Evolutionary conservation across 352 stramenopile species (phyloP).

Genomic region (Phytophthora melonis): DNA sequence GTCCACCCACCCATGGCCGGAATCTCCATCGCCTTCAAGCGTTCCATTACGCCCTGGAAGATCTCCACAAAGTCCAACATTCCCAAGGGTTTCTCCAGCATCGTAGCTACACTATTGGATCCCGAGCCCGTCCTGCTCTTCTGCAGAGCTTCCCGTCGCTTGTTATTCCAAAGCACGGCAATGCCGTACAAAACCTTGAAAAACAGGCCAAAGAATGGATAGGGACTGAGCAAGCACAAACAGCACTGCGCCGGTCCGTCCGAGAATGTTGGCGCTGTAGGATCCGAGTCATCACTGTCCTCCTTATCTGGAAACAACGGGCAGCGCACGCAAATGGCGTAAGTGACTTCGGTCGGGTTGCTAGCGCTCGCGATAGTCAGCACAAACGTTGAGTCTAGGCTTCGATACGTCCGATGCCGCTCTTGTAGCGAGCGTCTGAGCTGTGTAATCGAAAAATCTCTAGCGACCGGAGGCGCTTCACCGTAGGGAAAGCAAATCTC

Average conservation of each 20-base stretch:
- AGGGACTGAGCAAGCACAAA: conserved; percentile 77
- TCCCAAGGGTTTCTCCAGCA: conserved; percentile 43
- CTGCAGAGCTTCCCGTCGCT: conserved; percentile 43
- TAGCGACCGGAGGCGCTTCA: conserved; percentile 46
- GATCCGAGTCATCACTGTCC: conserved; percentile 18
- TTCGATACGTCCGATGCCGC: conserved; percentile 72
- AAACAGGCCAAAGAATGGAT: conserved; percentile 88
- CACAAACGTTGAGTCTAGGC: conserved; percentile 75
- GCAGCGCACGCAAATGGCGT: conserved; percentile 75
- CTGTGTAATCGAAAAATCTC: conserved; percentile 64
- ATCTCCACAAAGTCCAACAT: conserved; percentile 70
- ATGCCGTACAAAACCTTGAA: conserved; percentile 87
- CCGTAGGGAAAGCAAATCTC: conserved; percentile 86
- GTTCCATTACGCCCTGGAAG: conserved; percentile 71
- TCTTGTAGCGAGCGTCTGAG: conserved; percentile 73
- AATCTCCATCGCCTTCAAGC: conserved; percentile 67
- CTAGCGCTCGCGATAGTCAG: conserved; percentile 66
- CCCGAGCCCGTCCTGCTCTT: conserved; percentile 4
- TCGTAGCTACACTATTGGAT: conserved; percentile 20
- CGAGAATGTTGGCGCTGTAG: background rate
- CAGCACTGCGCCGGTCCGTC: conserved; percentile 63
- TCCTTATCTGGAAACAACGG: conserved; percentile 69
- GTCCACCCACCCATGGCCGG: conserved; percentile 83
- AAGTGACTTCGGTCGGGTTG: conserved; percentile 64
- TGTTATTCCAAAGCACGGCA: conserved; percentile 73